These are phyloP conservation scores for Plantago major DNA, from an alignment of 257 asterid genomes.

Conservation along the genomic window DNA sequence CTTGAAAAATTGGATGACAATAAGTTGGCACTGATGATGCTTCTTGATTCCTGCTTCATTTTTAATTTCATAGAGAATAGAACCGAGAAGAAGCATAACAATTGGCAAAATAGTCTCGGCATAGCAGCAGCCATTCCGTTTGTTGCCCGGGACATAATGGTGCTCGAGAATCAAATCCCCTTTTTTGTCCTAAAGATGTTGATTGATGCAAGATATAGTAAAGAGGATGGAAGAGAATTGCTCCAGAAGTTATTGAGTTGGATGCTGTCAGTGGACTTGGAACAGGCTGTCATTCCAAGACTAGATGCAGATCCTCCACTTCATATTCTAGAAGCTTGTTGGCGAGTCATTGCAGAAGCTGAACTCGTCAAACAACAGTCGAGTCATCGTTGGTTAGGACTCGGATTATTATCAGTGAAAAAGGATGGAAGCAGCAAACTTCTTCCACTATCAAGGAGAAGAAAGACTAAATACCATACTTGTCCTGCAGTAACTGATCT, in stretches of 20 bases:
- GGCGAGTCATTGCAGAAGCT: neutral
- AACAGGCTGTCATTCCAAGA: neutral
- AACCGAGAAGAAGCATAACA: neutral
- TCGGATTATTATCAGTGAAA: too few species aligned
- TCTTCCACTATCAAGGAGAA: too few species aligned
- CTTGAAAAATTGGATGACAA: neutral
- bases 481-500: constrained; percentile 7
- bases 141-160: neutral
- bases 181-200: neutral
- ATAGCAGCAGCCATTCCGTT: neutral
- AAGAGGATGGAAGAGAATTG: neutral
- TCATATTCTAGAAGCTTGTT: neutral
- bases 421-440: too few species aligned
- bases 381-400: too few species aligned
- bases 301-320: constrained; percentile 7
- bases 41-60: constrained; percentile 3
- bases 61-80: neutral
- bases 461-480: neutral
- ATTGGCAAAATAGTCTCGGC: neutral
- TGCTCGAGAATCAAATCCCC: constrained; percentile 11
- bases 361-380: too few species aligned
- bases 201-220: neutral
- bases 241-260: neutral
- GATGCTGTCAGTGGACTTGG: neutral
- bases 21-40: neutral